A percentile compares a stretch with the other conserved stretches of the same genome.
phyloP scores from a whole-genome alignment of 202 grass and related monocot species.

The Bolboschoenoplectus hybrid region DNA sequence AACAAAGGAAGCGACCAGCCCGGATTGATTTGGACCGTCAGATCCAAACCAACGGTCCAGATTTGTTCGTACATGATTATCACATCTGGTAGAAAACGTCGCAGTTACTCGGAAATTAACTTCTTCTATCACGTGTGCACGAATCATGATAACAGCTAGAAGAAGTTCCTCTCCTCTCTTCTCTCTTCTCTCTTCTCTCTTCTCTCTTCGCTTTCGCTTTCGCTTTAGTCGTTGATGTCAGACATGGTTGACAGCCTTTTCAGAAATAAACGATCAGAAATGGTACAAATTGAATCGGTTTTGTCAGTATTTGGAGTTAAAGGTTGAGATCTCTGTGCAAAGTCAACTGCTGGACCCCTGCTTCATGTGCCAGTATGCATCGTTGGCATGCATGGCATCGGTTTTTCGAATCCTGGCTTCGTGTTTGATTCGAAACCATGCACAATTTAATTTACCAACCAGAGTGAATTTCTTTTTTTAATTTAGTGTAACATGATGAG shows the following conservation, averaged over 20 bases:
- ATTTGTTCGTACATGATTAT: too few species aligned
- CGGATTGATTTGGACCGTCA: too few species aligned
- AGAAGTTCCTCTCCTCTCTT: not conserved
- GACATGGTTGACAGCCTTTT: slow-evolving; percentile 18
- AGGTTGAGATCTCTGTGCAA: slow-evolving; percentile 1
- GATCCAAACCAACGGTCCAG: too few species aligned
- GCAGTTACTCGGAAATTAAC: not conserved
- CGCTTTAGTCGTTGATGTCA: slow-evolving; percentile 9
- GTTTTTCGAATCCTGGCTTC: not conserved
- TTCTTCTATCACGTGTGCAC: not conserved
- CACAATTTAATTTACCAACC: too few species aligned
- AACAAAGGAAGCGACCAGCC: too few species aligned
- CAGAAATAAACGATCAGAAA: slow-evolving; percentile 21
- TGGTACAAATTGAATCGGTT: not conserved
- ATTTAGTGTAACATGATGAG: too few species aligned
- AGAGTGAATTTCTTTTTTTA: too few species aligned
- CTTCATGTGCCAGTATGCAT: not conserved
- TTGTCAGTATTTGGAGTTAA: not conserved
- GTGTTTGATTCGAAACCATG: too few species aligned
- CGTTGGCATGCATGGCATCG: not conserved
- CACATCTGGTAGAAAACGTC: not conserved
- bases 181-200: too few species aligned
- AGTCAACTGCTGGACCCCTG: slow-evolving; percentile 25
- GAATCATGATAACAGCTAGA: not conserved
- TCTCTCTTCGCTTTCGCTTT: not conserved